Percentiles rank a stretch among this genome's conserved stretches.
Evolutionary conservation across 116 monocot species (phyloP).

Genomic region (Dioscorea cayenensis): DNA sequence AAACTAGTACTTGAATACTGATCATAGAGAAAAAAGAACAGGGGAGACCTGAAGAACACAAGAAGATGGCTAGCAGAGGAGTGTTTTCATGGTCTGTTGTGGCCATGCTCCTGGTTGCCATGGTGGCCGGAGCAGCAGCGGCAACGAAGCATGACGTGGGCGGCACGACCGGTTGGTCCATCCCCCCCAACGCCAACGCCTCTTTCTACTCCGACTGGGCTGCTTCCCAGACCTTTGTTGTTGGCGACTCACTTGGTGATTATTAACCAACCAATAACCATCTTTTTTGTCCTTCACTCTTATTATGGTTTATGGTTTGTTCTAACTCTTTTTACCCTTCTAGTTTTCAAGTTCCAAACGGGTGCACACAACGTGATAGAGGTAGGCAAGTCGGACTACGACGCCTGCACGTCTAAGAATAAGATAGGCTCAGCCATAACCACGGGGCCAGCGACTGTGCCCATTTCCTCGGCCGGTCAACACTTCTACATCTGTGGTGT

Average conservation of each 20-base stretch:
- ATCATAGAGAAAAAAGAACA: no score
- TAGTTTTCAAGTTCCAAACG: constrained; percentile 27
- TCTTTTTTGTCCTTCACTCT: neutral
- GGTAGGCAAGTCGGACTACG: constrained; percentile 17
- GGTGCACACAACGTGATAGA: constrained; percentile 21
- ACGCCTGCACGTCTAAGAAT: constrained; percentile 8
- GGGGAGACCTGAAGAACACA: no score
- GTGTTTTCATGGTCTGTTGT: no score
- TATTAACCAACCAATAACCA: neutral
- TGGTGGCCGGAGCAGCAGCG: neutral
- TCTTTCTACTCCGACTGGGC: constrained; percentile 30
- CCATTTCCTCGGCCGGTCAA: constrained; percentile 11
- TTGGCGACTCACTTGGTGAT: constrained; percentile 37
- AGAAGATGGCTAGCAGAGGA: no score
- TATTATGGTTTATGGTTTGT: neutral
- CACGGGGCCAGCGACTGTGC: constrained; percentile 17
- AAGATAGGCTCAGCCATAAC: neutral
- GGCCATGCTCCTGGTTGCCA: neutral
- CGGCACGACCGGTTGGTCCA: constrained; percentile 17
- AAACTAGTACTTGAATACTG: no score
- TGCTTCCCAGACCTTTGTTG: constrained; percentile 13
- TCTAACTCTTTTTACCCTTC: neutral
- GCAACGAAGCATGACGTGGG: constrained; percentile 26
- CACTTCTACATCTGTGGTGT: constrained; percentile 34
- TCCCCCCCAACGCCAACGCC: constrained; percentile 5